phyloP scores from a whole-genome alignment of 2,329 filamentous ascomycete species.

The Diaporthe eres region DNA sequence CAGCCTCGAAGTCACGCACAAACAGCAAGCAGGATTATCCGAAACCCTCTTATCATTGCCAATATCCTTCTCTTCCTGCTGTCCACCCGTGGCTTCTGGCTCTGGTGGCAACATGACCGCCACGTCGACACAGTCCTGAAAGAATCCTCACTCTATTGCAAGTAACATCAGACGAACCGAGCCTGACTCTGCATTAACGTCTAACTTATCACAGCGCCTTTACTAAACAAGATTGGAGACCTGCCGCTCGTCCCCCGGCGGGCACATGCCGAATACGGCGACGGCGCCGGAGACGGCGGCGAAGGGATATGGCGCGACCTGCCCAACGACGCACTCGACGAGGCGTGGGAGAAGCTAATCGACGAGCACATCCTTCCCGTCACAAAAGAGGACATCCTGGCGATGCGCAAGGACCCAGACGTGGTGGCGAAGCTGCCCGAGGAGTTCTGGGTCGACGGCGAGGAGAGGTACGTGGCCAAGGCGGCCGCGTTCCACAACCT shows the following conservation, averaged over 20 bases:
- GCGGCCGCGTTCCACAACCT: slow-evolving; percentile 22
- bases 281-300: background rate
- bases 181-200: background rate
- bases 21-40: background rate
- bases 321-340: background rate
- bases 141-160: background rate
- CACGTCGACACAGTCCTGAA: background rate
- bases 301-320: background rate
- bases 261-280: background rate
- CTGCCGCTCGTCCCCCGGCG: background rate
- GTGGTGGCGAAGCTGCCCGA: background rate
- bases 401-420: background rate
- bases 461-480: slow-evolving; percentile 6
- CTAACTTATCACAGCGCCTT: background rate
- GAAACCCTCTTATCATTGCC: background rate
- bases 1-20: background rate
- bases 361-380: background rate
- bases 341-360: background rate
- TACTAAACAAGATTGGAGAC: background rate
- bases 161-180: background rate
- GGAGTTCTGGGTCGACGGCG: background rate
- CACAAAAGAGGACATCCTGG: background rate
- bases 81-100: background rate
- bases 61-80: background rate
- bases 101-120: background rate